phyloP scores from a whole-genome alignment of 129 eudicot species.

The Tagetes patula region DNA sequence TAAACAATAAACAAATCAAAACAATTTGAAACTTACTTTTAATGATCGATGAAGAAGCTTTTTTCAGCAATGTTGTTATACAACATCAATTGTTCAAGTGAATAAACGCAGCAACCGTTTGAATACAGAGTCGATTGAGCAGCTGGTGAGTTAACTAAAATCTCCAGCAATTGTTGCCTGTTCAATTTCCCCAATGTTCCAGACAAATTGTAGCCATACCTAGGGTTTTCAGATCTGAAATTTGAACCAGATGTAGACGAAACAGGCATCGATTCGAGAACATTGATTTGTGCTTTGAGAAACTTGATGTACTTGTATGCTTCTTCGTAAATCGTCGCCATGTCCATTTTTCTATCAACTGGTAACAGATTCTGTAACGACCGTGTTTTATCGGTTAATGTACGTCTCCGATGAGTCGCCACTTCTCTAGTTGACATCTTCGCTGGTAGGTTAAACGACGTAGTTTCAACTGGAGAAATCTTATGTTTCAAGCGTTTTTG shows the following conservation, averaged over 20 bases:
- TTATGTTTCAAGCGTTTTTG: too few relatives aligned
- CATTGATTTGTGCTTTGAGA: constrained; percentile 57
- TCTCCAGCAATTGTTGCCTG: constrained; percentile 61
- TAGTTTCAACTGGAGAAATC: not conserved
- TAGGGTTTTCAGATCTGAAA: constrained; percentile 21
- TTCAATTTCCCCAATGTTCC: constrained; percentile 44
- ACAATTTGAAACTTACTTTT: not conserved
- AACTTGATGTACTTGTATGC: constrained; percentile 60
- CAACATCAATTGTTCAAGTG: constrained; percentile 46
- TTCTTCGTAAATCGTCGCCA: constrained; percentile 55
- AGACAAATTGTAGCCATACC: not conserved
- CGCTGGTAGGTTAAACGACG: constrained; percentile 21
- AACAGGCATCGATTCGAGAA: constrained; percentile 55
- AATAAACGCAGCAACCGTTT: constrained; percentile 51
- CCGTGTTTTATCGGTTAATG: constrained; percentile 48
- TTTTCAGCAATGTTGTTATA: constrained; percentile 34
- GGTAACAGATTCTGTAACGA: constrained; percentile 58
- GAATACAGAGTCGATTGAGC: constrained; percentile 50
- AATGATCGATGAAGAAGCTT: constrained; percentile 21
- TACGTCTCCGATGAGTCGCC: constrained; percentile 31
- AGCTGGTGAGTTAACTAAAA: constrained; percentile 56
- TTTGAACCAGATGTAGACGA: not conserved
- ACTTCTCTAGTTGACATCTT: not conserved
- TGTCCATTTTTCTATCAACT: constrained; percentile 51
- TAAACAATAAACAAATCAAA: not conserved